Base-by-base conservation (phyloP, 192 early-diverging fungal genomes). In the Mortierella claussenii region DNA sequence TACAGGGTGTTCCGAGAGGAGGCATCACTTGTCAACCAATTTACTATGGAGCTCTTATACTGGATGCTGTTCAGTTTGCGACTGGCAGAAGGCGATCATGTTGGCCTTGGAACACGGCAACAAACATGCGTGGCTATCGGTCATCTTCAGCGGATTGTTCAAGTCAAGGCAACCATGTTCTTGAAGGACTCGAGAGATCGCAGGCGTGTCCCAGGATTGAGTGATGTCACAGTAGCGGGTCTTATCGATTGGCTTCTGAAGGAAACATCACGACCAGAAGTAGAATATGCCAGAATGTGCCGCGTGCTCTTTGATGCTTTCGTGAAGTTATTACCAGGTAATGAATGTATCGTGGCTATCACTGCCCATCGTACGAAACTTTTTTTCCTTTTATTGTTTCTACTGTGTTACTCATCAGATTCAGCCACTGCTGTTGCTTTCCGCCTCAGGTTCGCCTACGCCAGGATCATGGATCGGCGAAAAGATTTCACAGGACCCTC, bases 1-100 rank as follows among this genome's bases (percentile, higher is more conserved):
- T 94, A 94, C 60, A 79, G 84, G 21, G 44, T 84, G 17, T 89
- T 89, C 52, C 83, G 91, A 21, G 93, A 92, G 65, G 88, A 93
- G 55, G 70, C 68, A 2, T 31, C 82, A 8, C 55, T 93, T 10
- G 81, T 94, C 24, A 82, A 91, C 51, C 82, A 89, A 20, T 93
- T 88, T 56, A 81, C 88, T 0, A 75, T 94, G 60, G 90, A 93
- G 60, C 61, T 93, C 2, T 52, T 93, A 7, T 90, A 89, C 66
- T 76, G 89, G 68, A 79, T 93, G 23, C 59, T 93, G 30, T 82
- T 86, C 45, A 85, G 82, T 60, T 69, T 94, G 61, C 73, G 79
- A 55, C 42, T 92, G 18, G 81, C 89, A 4, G 86, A 90, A 53
- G 56, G 51, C 12, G 93, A 93, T 56, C 86, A 87, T 67, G 55